A percentile compares a stretch with the other conserved stretches of the same genome.
Conservation (phyloP, 306 rosid species). For the Rosa lucieae region DNA sequence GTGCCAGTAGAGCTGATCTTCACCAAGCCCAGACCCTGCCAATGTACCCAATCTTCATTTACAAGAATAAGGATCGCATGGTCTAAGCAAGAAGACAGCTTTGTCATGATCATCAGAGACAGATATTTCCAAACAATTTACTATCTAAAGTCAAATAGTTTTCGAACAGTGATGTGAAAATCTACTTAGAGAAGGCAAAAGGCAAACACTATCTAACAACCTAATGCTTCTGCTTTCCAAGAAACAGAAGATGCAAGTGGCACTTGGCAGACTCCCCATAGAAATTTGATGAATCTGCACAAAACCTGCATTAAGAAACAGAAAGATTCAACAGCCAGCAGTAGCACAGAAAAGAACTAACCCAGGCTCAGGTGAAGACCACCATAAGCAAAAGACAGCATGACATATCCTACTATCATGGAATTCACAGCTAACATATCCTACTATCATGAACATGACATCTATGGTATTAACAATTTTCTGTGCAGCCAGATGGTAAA, state of each 20-base stretch:
- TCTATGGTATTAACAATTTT: not conserved
- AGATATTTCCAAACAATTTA: not conserved
- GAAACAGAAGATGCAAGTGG: not conserved
- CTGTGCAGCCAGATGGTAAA: not conserved
- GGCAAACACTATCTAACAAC: constrained; percentile 12
- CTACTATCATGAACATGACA: not conserved
- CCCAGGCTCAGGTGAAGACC: not conserved
- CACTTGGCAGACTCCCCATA: not conserved
- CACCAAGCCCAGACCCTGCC: not conserved
- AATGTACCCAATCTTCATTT: not conserved
- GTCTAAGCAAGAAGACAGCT: not conserved
- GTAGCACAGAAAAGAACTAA: not conserved
- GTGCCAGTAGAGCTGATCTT: not conserved
- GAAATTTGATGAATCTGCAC: constrained; percentile 9
- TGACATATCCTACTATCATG: not conserved
- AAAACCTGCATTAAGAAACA: constrained; percentile 4
- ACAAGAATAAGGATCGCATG: not conserved
- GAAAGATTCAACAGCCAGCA: not conserved
- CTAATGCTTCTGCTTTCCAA: constrained; percentile 2
- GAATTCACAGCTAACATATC: not conserved
- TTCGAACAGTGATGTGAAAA: not conserved
- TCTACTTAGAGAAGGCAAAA: not conserved
- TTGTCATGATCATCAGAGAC: not conserved
- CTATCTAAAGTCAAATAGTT: not conserved
- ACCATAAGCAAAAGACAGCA: not conserved